Evolutionary conservation across 2,329 filamentous ascomycete genomes (phyloP).

Genomic region (Aspergillus pseudoglaucus): DNA sequence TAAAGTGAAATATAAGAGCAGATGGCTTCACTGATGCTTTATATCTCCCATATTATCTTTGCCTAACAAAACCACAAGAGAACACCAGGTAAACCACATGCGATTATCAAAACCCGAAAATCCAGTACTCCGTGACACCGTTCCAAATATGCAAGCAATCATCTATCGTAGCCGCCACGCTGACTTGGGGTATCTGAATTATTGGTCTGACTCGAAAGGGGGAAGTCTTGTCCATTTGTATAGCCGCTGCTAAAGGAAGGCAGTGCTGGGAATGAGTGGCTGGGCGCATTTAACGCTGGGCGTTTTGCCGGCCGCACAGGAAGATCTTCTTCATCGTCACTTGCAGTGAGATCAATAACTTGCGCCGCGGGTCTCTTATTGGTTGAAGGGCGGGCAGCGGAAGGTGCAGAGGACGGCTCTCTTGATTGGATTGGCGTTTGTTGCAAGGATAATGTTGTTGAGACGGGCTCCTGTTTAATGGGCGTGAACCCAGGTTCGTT

Average conservation of each 20-base stretch:
- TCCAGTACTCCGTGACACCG: constrained; percentile 14
- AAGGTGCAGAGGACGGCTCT: constrained; percentile 35
- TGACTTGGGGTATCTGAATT: constrained; percentile 7
- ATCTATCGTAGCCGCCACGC: constrained; percentile 10
- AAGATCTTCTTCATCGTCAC: constrained; percentile 45
- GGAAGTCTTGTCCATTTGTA: constrained; percentile 14
- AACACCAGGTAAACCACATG: constrained; percentile 1
- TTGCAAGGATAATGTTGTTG: constrained; percentile 21
- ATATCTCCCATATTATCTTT: not conserved
- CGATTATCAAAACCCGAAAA: constrained; percentile 2
- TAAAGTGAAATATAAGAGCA: too few species aligned
- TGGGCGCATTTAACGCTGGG: constrained; percentile 17
- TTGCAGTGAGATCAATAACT: constrained; percentile 51
- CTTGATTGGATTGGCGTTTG: constrained; percentile 29
- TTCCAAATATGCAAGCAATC: constrained; percentile 11
- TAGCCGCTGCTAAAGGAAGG: constrained; percentile 15
- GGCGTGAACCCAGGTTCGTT: constrained; percentile 27
- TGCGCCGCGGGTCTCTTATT: constrained; percentile 43
- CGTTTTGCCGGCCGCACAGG: constrained; percentile 32
- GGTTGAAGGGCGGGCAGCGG: constrained; percentile 26
- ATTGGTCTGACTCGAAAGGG: constrained; percentile 11
- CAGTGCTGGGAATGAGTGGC: constrained; percentile 15
- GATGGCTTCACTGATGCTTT: not conserved
- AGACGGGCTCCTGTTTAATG: constrained; percentile 33
- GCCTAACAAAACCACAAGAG: constrained; percentile 7